Conservation (phyloP, 1,284 basidiomycete species). For the Ganoderma boninense region DNA sequence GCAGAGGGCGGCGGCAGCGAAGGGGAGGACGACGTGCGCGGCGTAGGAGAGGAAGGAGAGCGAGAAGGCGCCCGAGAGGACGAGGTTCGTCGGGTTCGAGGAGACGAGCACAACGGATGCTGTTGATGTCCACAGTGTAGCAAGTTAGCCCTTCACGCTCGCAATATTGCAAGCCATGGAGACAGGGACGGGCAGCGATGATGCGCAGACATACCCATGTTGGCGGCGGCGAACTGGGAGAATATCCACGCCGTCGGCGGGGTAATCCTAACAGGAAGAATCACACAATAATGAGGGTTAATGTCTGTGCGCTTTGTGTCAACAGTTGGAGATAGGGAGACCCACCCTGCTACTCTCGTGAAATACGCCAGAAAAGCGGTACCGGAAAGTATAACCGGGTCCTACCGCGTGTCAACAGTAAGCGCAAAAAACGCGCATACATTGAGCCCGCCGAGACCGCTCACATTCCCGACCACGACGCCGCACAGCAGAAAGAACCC, state of each 20-base stretch:
- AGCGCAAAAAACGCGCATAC: neutral
- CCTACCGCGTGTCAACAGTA: slow-evolving; percentile 44
- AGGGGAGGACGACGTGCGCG: slow-evolving; percentile 76
- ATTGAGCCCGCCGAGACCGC: slow-evolving; percentile 22
- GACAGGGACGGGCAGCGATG: neutral
- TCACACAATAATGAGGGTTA: neutral
- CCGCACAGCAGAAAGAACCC: slow-evolving; percentile 68
- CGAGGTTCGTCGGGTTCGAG: slow-evolving; percentile 74
- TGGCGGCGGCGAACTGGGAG: slow-evolving; percentile 79
- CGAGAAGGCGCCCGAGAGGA: slow-evolving; percentile 69
- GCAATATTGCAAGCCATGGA: neutral
- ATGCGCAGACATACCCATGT: slow-evolving; percentile 67
- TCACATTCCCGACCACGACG: slow-evolving; percentile 83
- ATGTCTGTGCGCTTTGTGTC: neutral
- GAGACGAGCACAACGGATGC: slow-evolving; percentile 60
- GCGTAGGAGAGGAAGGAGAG: slow-evolving; percentile 53
- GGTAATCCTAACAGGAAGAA: slow-evolving; percentile 47
- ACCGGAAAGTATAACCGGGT: slow-evolving; percentile 86
- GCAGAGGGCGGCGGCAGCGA: slow-evolving; percentile 65
- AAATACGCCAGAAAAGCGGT: slow-evolving; percentile 91
- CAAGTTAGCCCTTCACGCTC: no score
- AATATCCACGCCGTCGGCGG: slow-evolving; percentile 74
- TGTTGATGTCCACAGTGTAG: slow-evolving; percentile 12
- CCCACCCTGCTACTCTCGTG: slow-evolving; percentile 71
- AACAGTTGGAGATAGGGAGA: slow-evolving; percentile 31